These are phyloP conservation scores for Phoma sp. DNA, from an alignment of 2,329 filamentous ascomycete species.

Conservation along the genomic window DNA sequence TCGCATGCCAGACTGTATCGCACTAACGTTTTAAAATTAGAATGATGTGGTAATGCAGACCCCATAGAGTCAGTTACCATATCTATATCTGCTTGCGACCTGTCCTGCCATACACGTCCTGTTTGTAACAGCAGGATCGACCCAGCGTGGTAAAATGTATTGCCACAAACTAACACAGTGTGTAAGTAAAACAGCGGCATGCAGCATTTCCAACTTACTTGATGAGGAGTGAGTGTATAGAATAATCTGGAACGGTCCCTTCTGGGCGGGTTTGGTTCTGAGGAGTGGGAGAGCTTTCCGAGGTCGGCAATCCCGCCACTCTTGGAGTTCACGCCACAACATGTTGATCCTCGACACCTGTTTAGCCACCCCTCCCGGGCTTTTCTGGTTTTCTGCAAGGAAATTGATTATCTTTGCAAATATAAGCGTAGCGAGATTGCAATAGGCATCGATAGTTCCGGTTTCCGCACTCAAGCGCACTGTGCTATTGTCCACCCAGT, in stretches of 20 bases:
- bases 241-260: background rate
- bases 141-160: slow-evolving; percentile 6
- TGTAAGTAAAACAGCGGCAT: background rate
- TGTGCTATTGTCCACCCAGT: background rate
- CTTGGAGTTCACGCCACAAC: slow-evolving; percentile 5
- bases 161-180: background rate
- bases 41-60: no score
- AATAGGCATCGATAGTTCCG: slow-evolving; percentile 4
- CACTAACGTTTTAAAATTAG: no score
- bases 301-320: background rate
- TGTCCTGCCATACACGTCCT: background rate
- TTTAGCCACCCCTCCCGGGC: background rate
- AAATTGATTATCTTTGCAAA: slow-evolving; percentile 3
- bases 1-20: no score
- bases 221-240: slow-evolving; percentile 1
- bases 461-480: background rate
- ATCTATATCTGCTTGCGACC: background rate
- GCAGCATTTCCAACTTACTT: background rate
- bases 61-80: no score
- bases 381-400: background rate
- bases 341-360: background rate
- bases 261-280: background rate
- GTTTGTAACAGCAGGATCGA: slow-evolving; percentile 3
- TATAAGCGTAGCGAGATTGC: slow-evolving; percentile 4
- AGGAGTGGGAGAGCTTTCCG: background rate